Evolutionary conservation across 1,139 yeast species (phyloP), one percentile per base, ranked within the genome.

Genomic region (Kodamaea fungicola): DNA sequence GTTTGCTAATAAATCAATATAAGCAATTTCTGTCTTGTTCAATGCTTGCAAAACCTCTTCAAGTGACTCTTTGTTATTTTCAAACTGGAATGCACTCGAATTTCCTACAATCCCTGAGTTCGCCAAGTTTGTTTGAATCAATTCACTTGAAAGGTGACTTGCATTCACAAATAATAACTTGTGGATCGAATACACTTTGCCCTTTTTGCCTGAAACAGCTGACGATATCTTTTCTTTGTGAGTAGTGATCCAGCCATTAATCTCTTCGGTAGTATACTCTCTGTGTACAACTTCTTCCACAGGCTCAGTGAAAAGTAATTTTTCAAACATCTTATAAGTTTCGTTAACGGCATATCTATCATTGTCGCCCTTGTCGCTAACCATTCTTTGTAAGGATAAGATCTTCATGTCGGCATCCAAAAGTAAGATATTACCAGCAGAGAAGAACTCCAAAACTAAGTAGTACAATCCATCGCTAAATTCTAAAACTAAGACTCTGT

Each of bases 361-460:
- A 43, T 74, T 74, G 35, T 78, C 74, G 32, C 79, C 82, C 52
- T 80, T 78, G 40, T 85, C 95, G 31, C 77, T 76, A 2, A 88
- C 96, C 27, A 83, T 67, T 59, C 97, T 76, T 57, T 84, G 90
- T 26, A 90, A 64, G 0, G 94, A 71, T 51, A 89, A 51, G 34
- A 89, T 89, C 52, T 76, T 80, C 46, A 69, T 62, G 23, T 82
- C 73, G 27, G 78, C 74, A 55, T 90, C 95, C 45, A 90, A 67
- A 19, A 92, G 67, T 23, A 92, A 66, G 42, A 92, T 78, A 54
- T 92, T 92, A 27, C 98, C 98, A 2, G 96, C 96, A 54, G 96
- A 87, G 64, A 89, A 90, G 51, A 92, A 90, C 55, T 92, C 98
- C 42, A 92, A 62, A 0, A 87, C 96, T 47, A 90, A 66, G 52